Percentiles rank a stretch among this genome's conserved stretches.
Conservation (phyloP, 129 eudicot species). For the Flaveria brownii region DNA sequence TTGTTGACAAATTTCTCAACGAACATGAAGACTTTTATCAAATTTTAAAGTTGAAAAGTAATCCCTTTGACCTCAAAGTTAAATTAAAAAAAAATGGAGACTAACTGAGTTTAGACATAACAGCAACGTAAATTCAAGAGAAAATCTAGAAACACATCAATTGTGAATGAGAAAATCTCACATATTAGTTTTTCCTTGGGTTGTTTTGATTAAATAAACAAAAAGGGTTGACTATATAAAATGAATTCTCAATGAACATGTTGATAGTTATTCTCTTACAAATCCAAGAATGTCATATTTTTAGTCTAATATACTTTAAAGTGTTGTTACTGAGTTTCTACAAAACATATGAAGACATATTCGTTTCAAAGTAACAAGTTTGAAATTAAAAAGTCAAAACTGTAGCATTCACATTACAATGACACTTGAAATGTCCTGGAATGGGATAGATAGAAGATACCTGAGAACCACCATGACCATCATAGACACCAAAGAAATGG, state of each 20-base stretch:
- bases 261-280: slow-evolving; percentile 2
- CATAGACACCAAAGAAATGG: slow-evolving; percentile 87
- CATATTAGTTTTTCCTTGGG: neutral
- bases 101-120: neutral
- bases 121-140: slow-evolving; percentile 5
- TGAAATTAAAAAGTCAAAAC: slow-evolving; percentile 26
- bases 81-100: neutral
- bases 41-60: neutral
- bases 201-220: slow-evolving; percentile 1
- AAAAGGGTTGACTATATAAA: slow-evolving; percentile 13
- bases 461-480: slow-evolving; percentile 94
- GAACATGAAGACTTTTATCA: neutral
- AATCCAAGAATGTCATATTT: slow-evolving; percentile 13
- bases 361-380: neutral
- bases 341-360: neutral
- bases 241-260: neutral
- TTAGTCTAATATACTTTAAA: slow-evolving; percentile 14
- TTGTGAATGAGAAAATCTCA: slow-evolving; percentile 8
- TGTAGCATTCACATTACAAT: neutral
- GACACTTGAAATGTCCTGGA: slow-evolving; percentile 11
- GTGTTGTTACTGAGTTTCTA: neutral
- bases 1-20: neutral
- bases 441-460: slow-evolving; percentile 28
- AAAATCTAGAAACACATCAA: neutral
- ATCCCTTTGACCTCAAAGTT: slow-evolving; percentile 8